Evolutionary conservation across 208 protist species (phyloP), one percentile per base, ranked within the genome.

Genomic region (Naegleria lovaniensis): DNA sequence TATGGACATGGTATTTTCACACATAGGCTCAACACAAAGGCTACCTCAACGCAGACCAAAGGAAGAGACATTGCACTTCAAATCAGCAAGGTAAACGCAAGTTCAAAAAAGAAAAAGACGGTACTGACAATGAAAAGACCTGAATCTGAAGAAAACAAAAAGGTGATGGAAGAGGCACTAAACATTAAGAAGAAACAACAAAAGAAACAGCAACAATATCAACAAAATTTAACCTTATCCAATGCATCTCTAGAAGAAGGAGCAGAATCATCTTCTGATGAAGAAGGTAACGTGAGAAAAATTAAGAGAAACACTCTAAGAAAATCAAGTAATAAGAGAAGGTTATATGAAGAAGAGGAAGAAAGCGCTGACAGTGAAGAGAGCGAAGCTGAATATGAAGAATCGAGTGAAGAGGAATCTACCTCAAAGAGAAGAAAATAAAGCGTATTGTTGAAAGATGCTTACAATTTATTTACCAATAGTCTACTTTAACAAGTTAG

Each of bases 1-100:
- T 67, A 67, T 67, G 55, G 55, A 67, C 55, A 67, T 67, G 55
- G 55, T 67, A 67, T 67, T 67, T 67, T 67, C 55, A 67, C 55
- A 67, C 55, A 67, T 29, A 67, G 55, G 22, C 55, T 67, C 55
- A 67, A 67, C 55, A 29, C 55, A 29, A 67, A 67, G 22, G 55
- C 55, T 67, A 67, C 55, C 11, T 67, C 55, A 67, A 67, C 55
- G 19, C 55, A 67, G 19, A 67, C 55, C 4, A 67, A 67, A 67
- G 55, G 55, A 67, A 67, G 55, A 67, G 55, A 67, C 55, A 67
- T 67, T 67, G 55, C 55, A 22, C 55, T 67, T 29, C 11, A 67
- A 67, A 15, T 67, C 22, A 67, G 19, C 13, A 67, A 67, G 22
- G 55, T 15, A 67, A 67, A 15, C 11, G 22, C 55, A 67, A 67